Percentiles rank a stretch among this genome's conserved stretches.
Evolutionary conservation across 2,329 filamentous ascomycete species (phyloP).

Genomic region (Diaporthe caulivora): DNA sequence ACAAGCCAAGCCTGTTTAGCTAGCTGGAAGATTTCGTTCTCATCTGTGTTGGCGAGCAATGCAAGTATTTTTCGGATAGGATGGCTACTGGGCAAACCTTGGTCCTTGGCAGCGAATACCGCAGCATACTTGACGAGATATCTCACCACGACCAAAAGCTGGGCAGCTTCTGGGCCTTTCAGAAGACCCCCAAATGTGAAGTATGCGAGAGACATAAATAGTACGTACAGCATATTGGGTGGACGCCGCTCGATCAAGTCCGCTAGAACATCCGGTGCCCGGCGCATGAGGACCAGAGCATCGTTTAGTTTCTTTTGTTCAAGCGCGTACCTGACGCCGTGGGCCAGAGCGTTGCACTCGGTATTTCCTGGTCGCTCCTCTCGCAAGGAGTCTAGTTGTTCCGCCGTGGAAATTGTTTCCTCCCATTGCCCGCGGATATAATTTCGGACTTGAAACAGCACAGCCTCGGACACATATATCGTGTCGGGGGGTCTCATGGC

Average conservation of each 20-base stretch:
- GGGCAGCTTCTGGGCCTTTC: neutral
- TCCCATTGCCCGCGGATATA: neutral
- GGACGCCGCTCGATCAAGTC: neutral
- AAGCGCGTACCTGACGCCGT: neutral
- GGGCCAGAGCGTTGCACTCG: neutral
- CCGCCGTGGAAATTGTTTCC: neutral
- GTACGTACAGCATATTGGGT: neutral
- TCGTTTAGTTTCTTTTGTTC: neutral
- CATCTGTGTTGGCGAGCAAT: constrained; percentile 19
- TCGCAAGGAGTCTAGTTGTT: neutral
- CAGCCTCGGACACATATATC: neutral
- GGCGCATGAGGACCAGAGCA: constrained; percentile 2
- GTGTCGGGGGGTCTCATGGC: neutral
- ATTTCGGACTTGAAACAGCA: neutral
- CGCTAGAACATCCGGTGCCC: neutral
- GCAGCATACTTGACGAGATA: neutral
- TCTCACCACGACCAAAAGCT: neutral
- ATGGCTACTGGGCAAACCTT: neutral
- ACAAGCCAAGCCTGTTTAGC: constrained; percentile 21
- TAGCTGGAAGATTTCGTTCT: constrained; percentile 26
- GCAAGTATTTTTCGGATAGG: constrained; percentile 21
- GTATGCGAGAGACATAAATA: constrained; percentile 3
- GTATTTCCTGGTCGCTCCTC: no score
- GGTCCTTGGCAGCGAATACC: neutral
- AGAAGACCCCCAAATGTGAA: neutral